These are phyloP conservation scores for Vigna hirtella DNA, from an alignment of 306 rosid genomes.

Conservation along the genomic window DNA sequence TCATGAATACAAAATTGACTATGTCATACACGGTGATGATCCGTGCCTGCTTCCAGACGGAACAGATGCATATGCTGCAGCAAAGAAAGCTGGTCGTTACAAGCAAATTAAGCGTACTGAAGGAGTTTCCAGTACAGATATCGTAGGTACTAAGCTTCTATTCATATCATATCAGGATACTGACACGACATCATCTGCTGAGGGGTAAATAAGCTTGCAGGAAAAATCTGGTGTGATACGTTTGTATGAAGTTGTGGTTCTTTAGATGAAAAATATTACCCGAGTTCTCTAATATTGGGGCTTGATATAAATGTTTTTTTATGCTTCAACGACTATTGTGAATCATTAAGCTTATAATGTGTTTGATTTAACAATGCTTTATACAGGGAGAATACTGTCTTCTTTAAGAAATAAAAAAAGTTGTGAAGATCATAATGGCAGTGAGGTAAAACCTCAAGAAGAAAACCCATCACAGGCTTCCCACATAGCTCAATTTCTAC, in stretches of 20 bases:
- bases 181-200: no score
- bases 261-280: not conserved
- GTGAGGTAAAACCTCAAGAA: slow-evolving; percentile 53
- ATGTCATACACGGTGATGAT: slow-evolving; percentile 98
- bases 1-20: slow-evolving; percentile 92
- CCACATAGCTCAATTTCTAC: slow-evolving; percentile 80
- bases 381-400: slow-evolving; percentile 89
- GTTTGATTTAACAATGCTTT: slow-evolving; percentile 31
- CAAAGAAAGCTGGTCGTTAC: slow-evolving; percentile 96
- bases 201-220: no score
- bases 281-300: not conserved
- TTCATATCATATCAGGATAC: not conserved
- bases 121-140: slow-evolving; percentile 99
- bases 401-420: slow-evolving; percentile 52
- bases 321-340: slow-evolving; percentile 28
- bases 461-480: slow-evolving; percentile 58
- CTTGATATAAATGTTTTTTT: slow-evolving; percentile 11
- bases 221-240: no score
- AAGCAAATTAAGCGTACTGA: slow-evolving; percentile 99
- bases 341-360: slow-evolving; percentile 33
- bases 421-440: slow-evolving; percentile 51
- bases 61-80: slow-evolving; percentile 97
- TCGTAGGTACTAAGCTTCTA: slow-evolving; percentile 83
- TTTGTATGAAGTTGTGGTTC: not conserved
- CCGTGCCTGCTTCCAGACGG: slow-evolving; percentile 99